phyloP scores from a whole-genome alignment of 371 early-diverging fungal genomes.

The Rhizopus arrhizus region DNA sequence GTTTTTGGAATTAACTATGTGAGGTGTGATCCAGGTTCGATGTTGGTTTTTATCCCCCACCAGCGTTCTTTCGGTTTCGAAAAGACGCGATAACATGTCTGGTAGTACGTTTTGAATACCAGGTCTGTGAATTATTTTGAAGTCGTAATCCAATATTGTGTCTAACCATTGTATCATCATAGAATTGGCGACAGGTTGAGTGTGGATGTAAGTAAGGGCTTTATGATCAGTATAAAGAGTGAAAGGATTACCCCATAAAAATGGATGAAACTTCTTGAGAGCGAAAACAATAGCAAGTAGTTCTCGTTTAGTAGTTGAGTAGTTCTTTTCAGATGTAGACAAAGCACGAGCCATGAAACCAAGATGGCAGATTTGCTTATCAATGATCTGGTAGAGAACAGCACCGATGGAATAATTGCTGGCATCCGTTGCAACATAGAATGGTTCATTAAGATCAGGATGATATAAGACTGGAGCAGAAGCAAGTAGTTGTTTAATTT shows the following conservation, averaged over 20 bases:
- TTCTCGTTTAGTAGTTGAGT: constrained; percentile 4
- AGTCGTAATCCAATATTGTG: constrained; percentile 15
- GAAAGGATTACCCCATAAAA: constrained; percentile 23
- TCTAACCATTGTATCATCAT: constrained; percentile 24
- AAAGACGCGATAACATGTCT: constrained; percentile 24
- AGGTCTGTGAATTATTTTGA: constrained; percentile 19
- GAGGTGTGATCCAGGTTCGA: no score
- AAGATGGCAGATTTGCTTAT: not conserved
- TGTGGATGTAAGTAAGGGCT: constrained; percentile 11
- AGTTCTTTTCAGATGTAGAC: constrained; percentile 1
- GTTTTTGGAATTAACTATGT: no score
- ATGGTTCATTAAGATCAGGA: no score
- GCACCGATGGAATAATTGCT: not conserved
- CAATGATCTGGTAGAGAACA: not conserved
- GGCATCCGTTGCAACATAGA: no score
- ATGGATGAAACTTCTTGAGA: constrained; percentile 25
- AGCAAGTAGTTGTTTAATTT: no score
- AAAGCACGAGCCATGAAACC: not conserved
- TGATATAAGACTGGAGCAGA: no score
- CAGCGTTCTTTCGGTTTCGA: not conserved
- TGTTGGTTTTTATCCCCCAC: no score
- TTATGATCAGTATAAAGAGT: constrained; percentile 23
- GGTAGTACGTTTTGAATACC: constrained; percentile 28
- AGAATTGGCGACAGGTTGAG: constrained; percentile 12
- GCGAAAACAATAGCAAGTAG: constrained; percentile 14